Evolutionary conservation across 495 filamentous ascomycete genomes (phyloP).

Genomic region (Halenospora varia): DNA sequence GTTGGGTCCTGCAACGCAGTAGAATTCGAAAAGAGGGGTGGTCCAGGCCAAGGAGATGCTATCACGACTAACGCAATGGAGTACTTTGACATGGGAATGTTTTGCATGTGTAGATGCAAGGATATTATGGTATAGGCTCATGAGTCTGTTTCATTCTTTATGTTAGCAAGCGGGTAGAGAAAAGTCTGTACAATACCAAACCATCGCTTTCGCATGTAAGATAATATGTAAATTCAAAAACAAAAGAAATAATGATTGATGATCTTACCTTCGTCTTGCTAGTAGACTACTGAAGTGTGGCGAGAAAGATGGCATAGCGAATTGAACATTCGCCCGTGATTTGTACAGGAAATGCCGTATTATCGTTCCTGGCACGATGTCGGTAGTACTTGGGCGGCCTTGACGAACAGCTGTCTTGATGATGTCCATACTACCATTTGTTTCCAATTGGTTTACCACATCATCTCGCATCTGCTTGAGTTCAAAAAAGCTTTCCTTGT

Average conservation of each 20-base stretch:
- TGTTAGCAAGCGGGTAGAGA: slow-evolving; percentile 1
- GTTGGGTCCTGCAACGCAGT: slow-evolving; percentile 82
- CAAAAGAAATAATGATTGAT: not conserved
- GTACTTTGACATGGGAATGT: slow-evolving; percentile 76
- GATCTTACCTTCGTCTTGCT: slow-evolving; percentile 57
- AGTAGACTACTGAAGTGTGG: slow-evolving; percentile 64
- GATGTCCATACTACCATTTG: slow-evolving; percentile 66
- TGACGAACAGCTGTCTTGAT: slow-evolving; percentile 68
- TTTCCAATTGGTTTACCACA: slow-evolving; percentile 70
- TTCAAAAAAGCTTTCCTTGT: slow-evolving; percentile 91
- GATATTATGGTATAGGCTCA: slow-evolving; percentile 79
- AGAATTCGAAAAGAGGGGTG: slow-evolving; percentile 87
- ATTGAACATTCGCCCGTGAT: slow-evolving; percentile 88
- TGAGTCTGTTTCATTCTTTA: slow-evolving; percentile 49
- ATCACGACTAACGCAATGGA: slow-evolving; percentile 70
- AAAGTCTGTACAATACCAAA: not conserved
- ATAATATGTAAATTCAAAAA: not conserved
- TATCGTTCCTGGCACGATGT: slow-evolving; percentile 75
- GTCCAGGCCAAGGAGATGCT: slow-evolving; percentile 83
- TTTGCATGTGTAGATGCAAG: slow-evolving; percentile 82
- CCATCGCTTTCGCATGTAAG: not conserved
- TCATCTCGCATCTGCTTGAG: slow-evolving; percentile 80
- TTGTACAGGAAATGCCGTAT: slow-evolving; percentile 94
- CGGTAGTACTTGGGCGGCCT: slow-evolving; percentile 63
- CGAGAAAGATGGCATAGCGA: slow-evolving; percentile 79